phyloP scores from a whole-genome alignment of 108 stramenopile genomes.

The Cyclotella kingstonii region DNA sequence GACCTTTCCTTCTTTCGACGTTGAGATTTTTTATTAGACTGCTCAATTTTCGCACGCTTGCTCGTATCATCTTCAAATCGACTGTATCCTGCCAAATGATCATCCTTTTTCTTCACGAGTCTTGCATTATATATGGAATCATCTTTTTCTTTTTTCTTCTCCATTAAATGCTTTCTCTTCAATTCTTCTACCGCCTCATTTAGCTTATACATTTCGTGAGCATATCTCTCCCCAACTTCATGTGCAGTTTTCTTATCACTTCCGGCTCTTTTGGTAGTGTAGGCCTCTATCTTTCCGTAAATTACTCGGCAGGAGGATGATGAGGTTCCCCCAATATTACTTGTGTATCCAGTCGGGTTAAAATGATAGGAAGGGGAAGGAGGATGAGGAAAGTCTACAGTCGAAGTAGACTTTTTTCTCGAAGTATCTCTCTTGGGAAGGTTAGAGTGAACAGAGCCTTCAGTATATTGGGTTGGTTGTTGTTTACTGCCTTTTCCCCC shows the following conservation, averaged over 20 bases:
- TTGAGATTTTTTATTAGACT: too few species aligned
- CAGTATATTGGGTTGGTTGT: neutral
- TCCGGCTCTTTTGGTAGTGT: constrained; percentile 81
- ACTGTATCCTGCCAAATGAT: neutral
- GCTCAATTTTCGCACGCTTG: too few species aligned
- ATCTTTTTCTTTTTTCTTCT: constrained; percentile 1
- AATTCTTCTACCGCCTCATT: constrained; percentile 42
- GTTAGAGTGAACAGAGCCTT: neutral
- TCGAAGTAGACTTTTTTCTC: neutral
- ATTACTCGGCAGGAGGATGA: constrained; percentile 63
- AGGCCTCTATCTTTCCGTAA: constrained; percentile 84
- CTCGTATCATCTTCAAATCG: constrained; percentile 27
- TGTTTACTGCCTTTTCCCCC: constrained; percentile 9
- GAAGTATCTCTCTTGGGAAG: constrained; percentile 2
- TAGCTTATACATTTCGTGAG: constrained; percentile 56
- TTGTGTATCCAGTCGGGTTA: constrained; percentile 37
- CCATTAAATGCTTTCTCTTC: constrained; percentile 24
- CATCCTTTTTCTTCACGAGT: neutral
- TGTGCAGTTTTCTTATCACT: constrained; percentile 83
- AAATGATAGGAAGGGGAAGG: constrained; percentile 20
- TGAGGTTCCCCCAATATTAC: constrained; percentile 15
- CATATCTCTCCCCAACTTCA: constrained; percentile 71
- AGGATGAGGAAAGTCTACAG: constrained; percentile 10
- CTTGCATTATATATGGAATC: too few species aligned
- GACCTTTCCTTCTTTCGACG: too few species aligned